Evolutionary conservation across 768 basidiomycete species (phyloP).

Genomic region (Tricholoma sp.): DNA sequence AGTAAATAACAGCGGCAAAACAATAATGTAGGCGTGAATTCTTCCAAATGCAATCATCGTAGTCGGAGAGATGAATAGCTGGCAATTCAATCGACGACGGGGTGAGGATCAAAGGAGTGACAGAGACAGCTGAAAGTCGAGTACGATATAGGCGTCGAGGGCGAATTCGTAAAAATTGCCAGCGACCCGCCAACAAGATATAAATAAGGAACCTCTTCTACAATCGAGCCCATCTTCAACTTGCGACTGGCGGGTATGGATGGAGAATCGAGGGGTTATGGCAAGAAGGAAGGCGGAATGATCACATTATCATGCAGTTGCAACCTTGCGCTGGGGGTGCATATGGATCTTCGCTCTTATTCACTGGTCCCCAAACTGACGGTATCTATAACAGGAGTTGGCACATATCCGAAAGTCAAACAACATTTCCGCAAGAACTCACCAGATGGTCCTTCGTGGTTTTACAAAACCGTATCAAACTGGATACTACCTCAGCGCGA

Average conservation of each 20-base stretch:
- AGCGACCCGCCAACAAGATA: slow-evolving; percentile 4
- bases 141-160: slow-evolving; percentile 21
- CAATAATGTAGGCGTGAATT: slow-evolving; percentile 12
- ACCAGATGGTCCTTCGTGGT: slow-evolving; percentile 88
- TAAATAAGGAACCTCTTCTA: slow-evolving; percentile 2
- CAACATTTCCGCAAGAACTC: slow-evolving; percentile 25
- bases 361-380: slow-evolving; percentile 90
- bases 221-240: not conserved
- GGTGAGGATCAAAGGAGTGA: slow-evolving; percentile 17
- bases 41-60: slow-evolving; percentile 11
- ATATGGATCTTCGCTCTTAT: slow-evolving; percentile 90
- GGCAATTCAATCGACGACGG: not conserved
- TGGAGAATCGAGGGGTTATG: not conserved
- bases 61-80: not conserved
- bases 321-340: slow-evolving; percentile 75
- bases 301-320: slow-evolving; percentile 69
- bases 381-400: slow-evolving; percentile 52
- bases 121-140: slow-evolving; percentile 15
- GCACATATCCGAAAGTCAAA: not conserved
- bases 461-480: slow-evolving; percentile 92
- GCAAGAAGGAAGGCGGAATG: not conserved
- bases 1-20: slow-evolving; percentile 5
- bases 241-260: not conserved
- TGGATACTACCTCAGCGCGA: slow-evolving; percentile 26
- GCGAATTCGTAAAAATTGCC: not conserved